Evolutionary conservation across 2,329 filamentous ascomycete genomes (phyloP).

Genomic region (Diaporthe citrichinensis): DNA sequence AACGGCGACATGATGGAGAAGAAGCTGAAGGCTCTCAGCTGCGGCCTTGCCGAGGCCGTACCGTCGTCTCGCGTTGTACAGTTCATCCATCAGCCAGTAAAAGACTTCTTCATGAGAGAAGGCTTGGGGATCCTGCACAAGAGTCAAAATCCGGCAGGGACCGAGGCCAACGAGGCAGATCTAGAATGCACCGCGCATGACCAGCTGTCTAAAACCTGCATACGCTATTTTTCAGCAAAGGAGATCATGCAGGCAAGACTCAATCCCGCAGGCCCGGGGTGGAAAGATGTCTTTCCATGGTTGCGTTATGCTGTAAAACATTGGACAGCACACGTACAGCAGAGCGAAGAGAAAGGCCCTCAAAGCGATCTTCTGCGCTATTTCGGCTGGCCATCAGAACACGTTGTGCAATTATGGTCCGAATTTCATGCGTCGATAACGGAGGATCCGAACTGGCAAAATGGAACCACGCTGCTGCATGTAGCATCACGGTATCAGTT

Average conservation of each 20-base stretch:
- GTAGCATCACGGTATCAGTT: background rate
- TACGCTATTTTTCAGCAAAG: slow-evolving; percentile 45
- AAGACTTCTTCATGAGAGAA: slow-evolving; percentile 50
- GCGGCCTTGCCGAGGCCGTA: slow-evolving; percentile 49
- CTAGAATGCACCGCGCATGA: slow-evolving; percentile 41
- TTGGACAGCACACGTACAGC: slow-evolving; percentile 41
- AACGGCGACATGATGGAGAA: slow-evolving; percentile 40
- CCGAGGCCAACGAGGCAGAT: slow-evolving; percentile 24
- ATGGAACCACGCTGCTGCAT: background rate
- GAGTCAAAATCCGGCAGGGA: slow-evolving; percentile 14
- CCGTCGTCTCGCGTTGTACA: slow-evolving; percentile 36
- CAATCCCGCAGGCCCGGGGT: too few species aligned
- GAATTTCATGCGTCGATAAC: too few species aligned
- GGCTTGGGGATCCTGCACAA: slow-evolving; percentile 43
- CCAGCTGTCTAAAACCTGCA: slow-evolving; percentile 46
- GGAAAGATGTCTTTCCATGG: slow-evolving; percentile 35
- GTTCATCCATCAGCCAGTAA: slow-evolving; percentile 53
- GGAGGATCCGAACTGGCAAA: too few species aligned
- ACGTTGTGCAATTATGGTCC: background rate
- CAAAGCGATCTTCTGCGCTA: background rate
- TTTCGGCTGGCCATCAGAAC: slow-evolving; percentile 1
- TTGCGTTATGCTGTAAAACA: slow-evolving; percentile 42
- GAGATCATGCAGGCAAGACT: slow-evolving; percentile 36
- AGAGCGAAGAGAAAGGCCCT: background rate
- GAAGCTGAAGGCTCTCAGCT: slow-evolving; percentile 45